These are phyloP conservation scores for Erythrobasidium hasegawianum DNA, from an alignment of 1,284 basidiomycete genomes.

Conservation along the genomic window DNA sequence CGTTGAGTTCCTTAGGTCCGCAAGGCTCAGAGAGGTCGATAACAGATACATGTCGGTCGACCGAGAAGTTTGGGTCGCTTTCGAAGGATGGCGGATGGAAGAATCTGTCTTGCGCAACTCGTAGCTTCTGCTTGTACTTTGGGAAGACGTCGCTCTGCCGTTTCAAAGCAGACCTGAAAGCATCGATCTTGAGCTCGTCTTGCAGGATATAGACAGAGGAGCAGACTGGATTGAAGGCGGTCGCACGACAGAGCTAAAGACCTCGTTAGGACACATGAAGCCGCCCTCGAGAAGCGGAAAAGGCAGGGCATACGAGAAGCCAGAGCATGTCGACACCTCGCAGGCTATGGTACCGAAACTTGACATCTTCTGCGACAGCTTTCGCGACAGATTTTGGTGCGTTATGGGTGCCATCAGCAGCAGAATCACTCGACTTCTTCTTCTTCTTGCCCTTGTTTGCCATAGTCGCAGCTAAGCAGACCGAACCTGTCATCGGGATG, in stretches of 20 bases:
- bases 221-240: constrained; percentile 46
- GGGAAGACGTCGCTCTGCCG: constrained; percentile 43
- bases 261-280: not conserved
- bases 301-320: constrained; percentile 20
- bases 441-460: constrained; percentile 27
- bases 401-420: no score
- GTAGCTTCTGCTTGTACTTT: constrained; percentile 44
- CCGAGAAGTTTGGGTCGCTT: constrained; percentile 41
- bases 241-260: constrained; percentile 39
- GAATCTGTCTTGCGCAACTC: constrained; percentile 38
- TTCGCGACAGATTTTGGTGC: not conserved
- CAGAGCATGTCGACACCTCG: constrained; percentile 24
- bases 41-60: constrained; percentile 38
- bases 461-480: constrained; percentile 7
- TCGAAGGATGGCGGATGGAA: constrained; percentile 42
- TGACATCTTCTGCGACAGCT: not conserved
- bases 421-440: no score
- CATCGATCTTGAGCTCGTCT: constrained; percentile 34
- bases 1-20: constrained; percentile 44
- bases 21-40: constrained; percentile 39
- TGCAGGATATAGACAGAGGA: constrained; percentile 44
- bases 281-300: not conserved
- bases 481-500: constrained; percentile 1
- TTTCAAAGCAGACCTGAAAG: constrained; percentile 37
- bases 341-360: constrained; percentile 14